Conservation (phyloP, 345 rosid species). For the Gossypium sturtianum region DNA sequence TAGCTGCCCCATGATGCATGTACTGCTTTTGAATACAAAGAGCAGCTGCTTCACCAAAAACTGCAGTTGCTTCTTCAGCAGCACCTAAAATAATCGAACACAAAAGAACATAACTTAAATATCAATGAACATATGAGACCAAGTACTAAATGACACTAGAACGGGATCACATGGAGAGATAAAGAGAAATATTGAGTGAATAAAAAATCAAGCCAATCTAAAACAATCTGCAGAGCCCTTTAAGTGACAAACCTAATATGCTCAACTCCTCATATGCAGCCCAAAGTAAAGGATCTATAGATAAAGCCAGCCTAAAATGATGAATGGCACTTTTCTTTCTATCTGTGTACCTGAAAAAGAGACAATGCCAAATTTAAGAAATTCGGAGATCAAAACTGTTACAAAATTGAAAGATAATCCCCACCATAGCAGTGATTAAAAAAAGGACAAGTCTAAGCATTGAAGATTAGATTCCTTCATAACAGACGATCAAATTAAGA, state of each 20-base stretch:
- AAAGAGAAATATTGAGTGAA: neutral
- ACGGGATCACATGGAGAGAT: neutral
- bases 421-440: neutral
- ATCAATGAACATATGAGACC: neutral
- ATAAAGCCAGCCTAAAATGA: constrained; percentile 80
- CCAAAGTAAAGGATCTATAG: constrained; percentile 91
- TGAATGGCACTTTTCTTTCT: constrained; percentile 72
- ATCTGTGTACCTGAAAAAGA: constrained; percentile 75
- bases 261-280: constrained; percentile 92
- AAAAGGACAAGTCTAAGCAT: neutral
- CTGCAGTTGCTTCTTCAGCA: constrained; percentile 80
- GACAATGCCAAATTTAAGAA: constrained; percentile 13
- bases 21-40: constrained; percentile 81
- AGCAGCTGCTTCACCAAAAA: constrained; percentile 90
- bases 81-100: constrained; percentile 44
- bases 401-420: neutral
- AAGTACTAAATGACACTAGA: neutral
- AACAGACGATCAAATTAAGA: neutral
- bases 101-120: neutral
- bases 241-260: constrained; percentile 54
- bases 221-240: neutral
- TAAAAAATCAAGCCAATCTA: neutral
- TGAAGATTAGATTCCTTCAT: neutral
- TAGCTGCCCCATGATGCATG: constrained; percentile 38
- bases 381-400: constrained; percentile 3